Base-by-base conservation (phyloP, 2,329 filamentous ascomycete genomes). In the Ophiosphaerella herpotricha region DNA sequence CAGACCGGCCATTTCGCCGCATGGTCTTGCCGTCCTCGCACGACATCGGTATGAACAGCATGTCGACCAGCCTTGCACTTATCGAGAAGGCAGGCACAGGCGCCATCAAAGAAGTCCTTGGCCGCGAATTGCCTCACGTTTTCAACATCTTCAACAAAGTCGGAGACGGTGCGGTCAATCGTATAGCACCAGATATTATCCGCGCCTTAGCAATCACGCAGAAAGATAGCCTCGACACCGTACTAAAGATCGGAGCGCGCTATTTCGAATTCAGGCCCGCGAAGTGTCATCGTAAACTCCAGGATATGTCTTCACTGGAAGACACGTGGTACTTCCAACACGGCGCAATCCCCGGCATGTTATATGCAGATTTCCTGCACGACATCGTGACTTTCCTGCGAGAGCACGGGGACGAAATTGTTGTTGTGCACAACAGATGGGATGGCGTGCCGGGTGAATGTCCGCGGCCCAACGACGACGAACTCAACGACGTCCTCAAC, bases 201-300 rank as follows among this genome's bases (percentile, higher is more conserved):
- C 70, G 72, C 48, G 77, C 76, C 6, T 71, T 81, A 2, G 76
- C 79, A 49, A 74, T 81, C 39, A 82, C 79, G 7, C 79, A 82
- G 43, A 82, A 82, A 54, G 78, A 82, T 54, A 65, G 61, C 2
- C 66, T 81, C 0, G 57, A 68, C 7, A 69, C 70, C 6, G 77
- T 82, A 39, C 71, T 82, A 42, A 64, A 64, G 34, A 71, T 81
- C 33, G 79, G 79, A 0, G 77, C 77, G 0, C 61, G 80, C 4
- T 82, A 82, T 64, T 82, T 82, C 45, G 80, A 81, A 63, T 81
- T 81, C 57, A 68, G 79, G 5, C 79, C 79, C 0, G 79, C 79
- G 0, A 75, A 77, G 49, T 74, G 78, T 43, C 77, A 80, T 59
- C 64, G 67, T 1, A 68, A 70, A 48, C 65, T 82, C 48, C 68